phyloP scores from a whole-genome alignment of 768 basidiomycete species.

The Cytidiella melzeri region DNA sequence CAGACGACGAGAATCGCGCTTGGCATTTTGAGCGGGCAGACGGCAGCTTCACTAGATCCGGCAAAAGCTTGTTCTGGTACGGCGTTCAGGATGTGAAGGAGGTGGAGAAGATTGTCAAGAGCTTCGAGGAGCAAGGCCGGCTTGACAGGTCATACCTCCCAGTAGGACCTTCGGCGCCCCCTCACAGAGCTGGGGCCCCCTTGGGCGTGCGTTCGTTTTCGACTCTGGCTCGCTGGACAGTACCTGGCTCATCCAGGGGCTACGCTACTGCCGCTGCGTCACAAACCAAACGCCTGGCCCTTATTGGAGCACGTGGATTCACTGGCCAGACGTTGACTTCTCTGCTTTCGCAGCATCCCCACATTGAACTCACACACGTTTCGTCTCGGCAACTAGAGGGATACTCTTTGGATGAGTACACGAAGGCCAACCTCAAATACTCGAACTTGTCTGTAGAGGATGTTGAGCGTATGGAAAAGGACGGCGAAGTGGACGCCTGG shows the following conservation, averaged over 20 bases:
- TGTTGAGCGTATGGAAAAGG: conserved; percentile 84
- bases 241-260: conserved; percentile 56
- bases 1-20: conserved; percentile 92
- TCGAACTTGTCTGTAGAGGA: conserved; percentile 73
- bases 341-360: conserved; percentile 83
- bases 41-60: conserved; percentile 93
- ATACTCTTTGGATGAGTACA: conserved; percentile 70
- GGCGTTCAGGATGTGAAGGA: conserved; percentile 88
- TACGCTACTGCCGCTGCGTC: conserved; percentile 63
- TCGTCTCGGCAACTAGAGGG: conserved; percentile 95
- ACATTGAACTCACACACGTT: conserved; percentile 88
- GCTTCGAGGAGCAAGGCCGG: conserved; percentile 68
- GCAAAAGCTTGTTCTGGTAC: conserved; percentile 96
- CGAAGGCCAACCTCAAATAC: conserved; percentile 68
- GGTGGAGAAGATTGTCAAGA: conserved; percentile 78
- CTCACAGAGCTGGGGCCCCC: conserved; percentile 37
- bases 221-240: conserved; percentile 42
- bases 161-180: conserved; percentile 67
- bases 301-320: conserved; percentile 94
- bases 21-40: conserved; percentile 99
- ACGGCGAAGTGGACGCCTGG: conserved; percentile 94
- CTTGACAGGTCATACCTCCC: conserved; percentile 89
- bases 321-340: conserved; percentile 90
- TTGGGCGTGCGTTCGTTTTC: conserved; percentile 52
- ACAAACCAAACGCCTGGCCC: conserved; percentile 69